phyloP scores from a whole-genome alignment of 163 green algal genomes.

The Scenedesmus sp. region DNA sequence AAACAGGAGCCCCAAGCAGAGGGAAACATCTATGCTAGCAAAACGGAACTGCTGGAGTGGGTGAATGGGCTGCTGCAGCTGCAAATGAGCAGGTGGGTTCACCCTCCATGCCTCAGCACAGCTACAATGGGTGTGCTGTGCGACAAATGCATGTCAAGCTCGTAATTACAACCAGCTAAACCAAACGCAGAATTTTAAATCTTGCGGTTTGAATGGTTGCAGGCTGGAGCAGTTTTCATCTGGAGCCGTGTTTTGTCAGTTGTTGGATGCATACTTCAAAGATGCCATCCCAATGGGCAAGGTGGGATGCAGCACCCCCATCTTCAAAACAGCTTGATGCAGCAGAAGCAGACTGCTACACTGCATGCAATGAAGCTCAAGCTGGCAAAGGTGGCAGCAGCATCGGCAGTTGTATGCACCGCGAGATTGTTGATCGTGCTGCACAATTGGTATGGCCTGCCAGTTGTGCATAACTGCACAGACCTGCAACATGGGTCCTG shows the following conservation, averaged over 20 bases:
- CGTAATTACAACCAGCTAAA: background rate
- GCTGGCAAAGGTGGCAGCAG: background rate
- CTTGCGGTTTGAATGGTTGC: background rate
- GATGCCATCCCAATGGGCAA: conserved; percentile 54
- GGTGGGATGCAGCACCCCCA: background rate
- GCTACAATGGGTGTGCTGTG: background rate
- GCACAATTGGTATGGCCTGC: background rate
- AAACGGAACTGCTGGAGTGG: conserved; percentile 69
- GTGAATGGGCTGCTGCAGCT: conserved; percentile 65
- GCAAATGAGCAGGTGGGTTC: conserved; percentile 58
- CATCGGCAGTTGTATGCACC: background rate
- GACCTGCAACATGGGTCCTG: background rate
- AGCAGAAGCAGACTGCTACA: background rate
- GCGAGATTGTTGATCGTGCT: background rate
- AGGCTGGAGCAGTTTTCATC: conserved; percentile 64
- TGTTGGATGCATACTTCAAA: conserved; percentile 65
- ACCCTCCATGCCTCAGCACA: background rate
- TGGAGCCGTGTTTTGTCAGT: conserved; percentile 70
- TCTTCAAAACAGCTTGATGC: background rate
- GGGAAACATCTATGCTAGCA: conserved; percentile 55
- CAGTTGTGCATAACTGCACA: too few relatives aligned
- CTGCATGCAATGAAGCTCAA: too few relatives aligned
- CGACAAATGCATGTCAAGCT: background rate
- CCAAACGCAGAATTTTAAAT: background rate
- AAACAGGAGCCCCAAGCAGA: conserved; percentile 6